Evolutionary conservation across 805 yeast species (phyloP), one percentile per base, ranked within the genome.

Genomic region (Metschnikowia sp.): DNA sequence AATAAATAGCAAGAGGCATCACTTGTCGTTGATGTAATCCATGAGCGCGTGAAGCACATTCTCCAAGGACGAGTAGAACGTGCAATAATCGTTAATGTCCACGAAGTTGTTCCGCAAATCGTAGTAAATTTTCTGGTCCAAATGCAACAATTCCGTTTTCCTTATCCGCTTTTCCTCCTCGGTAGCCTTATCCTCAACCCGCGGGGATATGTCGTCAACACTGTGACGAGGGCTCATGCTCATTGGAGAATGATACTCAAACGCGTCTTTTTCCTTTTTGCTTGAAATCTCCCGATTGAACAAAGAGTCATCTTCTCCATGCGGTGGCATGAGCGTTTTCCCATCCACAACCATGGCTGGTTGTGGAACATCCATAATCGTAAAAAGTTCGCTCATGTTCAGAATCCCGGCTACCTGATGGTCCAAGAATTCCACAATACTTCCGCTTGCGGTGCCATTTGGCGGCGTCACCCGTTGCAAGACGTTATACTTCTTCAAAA

Each of bases 81-180:
- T 67, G 63, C 77, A 72, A 45, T 72, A 72, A 48, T 72, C 76
- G 50, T 70, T 71, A 36, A 70, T 63, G 55, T 72, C 75, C 19
- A 72, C 75, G 54, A 65, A 72, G 50, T 72, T 72, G 54, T 72
- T 70, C 29, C 69, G 58, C 47, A 72, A 66, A 44, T 71, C 76
- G 45, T 69, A 72, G 43, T 60, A 59, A 26, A 72, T 69, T 51
- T 71, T 71, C 33, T 68, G 69, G 41, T 61, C 66, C 53, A 71
- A 60, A 38, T 68, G 66, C 13, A 50, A 44, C 39, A 71, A 54
- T 42, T 72, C 76, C 3, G 57, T 47, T 38, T 48, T 48, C n/a
- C 15, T 36, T 10, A 8, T 19, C 8, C 38, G 15, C 13, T 18
- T 38, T 15, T 42, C 33, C 18, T 48, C 49, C 6, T 47, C 50